Percentiles rank a stretch among this genome's conserved stretches.
Conservation (phyloP, 2,329 filamentous ascomycete genomes). For the Sclerotiophoma versabilis region DNA sequence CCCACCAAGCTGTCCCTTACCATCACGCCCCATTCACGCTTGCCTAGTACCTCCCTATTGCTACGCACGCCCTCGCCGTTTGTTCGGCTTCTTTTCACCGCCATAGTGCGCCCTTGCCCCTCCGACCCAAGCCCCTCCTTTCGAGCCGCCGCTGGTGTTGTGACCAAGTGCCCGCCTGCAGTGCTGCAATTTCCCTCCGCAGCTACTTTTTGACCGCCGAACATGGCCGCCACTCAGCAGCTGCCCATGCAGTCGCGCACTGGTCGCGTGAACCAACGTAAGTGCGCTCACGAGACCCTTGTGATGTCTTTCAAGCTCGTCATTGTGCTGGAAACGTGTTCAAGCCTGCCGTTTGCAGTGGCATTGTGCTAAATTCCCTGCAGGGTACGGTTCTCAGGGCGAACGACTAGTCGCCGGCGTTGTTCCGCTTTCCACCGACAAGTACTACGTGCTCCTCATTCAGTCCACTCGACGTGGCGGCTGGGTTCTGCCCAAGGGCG, state of each 20-base stretch:
- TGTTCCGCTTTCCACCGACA: slow-evolving; percentile 86
- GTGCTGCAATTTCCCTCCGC: slow-evolving; percentile 8
- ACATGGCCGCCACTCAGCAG: slow-evolving; percentile 56
- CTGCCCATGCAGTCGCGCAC: slow-evolving; percentile 70
- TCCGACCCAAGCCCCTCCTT: slow-evolving; percentile 23
- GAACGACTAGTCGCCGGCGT: slow-evolving; percentile 95
- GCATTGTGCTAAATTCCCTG: slow-evolving; percentile 21
- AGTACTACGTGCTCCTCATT: slow-evolving; percentile 87
- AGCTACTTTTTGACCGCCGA: slow-evolving; percentile 20
- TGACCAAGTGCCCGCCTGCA: slow-evolving; percentile 22
- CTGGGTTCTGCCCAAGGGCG: slow-evolving; percentile 97
- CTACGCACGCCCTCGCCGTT: slow-evolving; percentile 28
- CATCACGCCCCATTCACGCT: slow-evolving; percentile 10
- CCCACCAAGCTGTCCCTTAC: slow-evolving; percentile 25
- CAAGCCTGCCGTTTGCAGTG: slow-evolving; percentile 6
- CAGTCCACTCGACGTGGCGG: slow-evolving; percentile 89
- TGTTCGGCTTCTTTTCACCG: slow-evolving; percentile 39
- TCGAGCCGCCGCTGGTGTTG: slow-evolving; percentile 13
- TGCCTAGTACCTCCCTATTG: slow-evolving; percentile 9
- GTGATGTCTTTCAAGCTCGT: slow-evolving; percentile 13
- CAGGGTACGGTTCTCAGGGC: slow-evolving; percentile 91
- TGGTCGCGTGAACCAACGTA: slow-evolving; percentile 81
- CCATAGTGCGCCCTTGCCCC: slow-evolving; percentile 28
- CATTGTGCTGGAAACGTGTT: slow-evolving; percentile 4
- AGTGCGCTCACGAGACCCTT: slow-evolving; percentile 55